phyloP scores from a whole-genome alignment of 495 filamentous ascomycete species.

The Astrothelium macrocarpum region DNA sequence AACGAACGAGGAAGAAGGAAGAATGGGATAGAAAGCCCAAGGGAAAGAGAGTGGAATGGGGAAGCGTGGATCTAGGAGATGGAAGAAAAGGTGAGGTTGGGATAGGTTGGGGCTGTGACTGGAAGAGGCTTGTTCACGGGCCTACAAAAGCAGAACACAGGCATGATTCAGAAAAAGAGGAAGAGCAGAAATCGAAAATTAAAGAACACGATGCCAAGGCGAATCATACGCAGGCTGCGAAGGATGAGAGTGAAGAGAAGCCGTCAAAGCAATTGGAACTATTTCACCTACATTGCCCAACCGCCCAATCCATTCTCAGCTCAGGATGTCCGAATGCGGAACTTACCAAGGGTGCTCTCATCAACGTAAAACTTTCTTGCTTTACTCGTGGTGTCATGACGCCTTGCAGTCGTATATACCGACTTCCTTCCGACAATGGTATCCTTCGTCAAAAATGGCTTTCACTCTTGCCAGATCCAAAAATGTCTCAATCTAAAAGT shows the following conservation, averaged over 20 bases:
- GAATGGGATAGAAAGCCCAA: constrained; percentile 76
- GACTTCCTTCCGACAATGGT: constrained; percentile 46
- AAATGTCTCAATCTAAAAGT: constrained; percentile 9
- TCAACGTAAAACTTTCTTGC: constrained; percentile 51
- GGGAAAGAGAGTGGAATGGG: constrained; percentile 69
- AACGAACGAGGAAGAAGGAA: constrained; percentile 49
- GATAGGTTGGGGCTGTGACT: constrained; percentile 79
- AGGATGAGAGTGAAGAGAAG: background rate
- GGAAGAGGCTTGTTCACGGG: constrained; percentile 50
- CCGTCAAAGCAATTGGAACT: constrained; percentile 8
- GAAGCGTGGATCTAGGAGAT: constrained; percentile 62
- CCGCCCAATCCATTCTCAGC: constrained; percentile 14
- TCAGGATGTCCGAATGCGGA: constrained; percentile 12
- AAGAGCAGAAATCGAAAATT: background rate
- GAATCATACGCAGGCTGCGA: background rate
- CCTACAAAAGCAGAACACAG: background rate
- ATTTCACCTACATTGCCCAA: constrained; percentile 8
- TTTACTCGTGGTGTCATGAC: constrained; percentile 49
- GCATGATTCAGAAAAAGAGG: background rate
- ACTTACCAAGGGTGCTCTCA: constrained; percentile 31
- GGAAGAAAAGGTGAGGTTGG: constrained; percentile 78
- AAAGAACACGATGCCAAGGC: background rate
- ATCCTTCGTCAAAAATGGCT: constrained; percentile 48
- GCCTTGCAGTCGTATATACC: constrained; percentile 61
- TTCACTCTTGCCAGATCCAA: constrained; percentile 23